These are phyloP conservation scores for Nicotiana attenuata DNA, from an alignment of 257 asterid genomes.

Conservation along the genomic window DNA sequence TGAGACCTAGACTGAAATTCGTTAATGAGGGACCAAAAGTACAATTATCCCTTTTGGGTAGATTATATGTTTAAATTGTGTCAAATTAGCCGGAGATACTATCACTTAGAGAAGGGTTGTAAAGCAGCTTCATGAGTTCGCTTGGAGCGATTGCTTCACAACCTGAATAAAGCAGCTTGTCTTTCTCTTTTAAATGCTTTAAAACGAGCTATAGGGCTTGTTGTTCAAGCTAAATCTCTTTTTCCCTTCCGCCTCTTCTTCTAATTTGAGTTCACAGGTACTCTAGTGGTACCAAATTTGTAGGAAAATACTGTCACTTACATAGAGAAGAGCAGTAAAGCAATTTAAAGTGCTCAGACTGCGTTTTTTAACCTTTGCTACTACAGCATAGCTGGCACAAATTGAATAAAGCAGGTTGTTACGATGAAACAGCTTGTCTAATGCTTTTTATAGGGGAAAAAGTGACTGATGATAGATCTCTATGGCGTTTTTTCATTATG, in stretches of 20 bases:
- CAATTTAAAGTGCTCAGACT: background rate
- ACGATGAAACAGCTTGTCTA: background rate
- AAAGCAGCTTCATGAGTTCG: background rate
- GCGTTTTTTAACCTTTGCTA: background rate
- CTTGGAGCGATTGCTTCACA: background rate
- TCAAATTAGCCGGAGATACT: background rate
- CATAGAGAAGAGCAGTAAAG: background rate
- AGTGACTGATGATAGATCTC: background rate
- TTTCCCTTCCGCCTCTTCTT: background rate
- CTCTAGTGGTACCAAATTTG: background rate
- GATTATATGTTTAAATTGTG: background rate
- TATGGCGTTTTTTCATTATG: background rate
- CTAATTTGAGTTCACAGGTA: background rate
- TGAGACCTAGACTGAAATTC: background rate
- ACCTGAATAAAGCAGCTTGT: background rate
- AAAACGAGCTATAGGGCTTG: background rate
- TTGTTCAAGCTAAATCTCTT: background rate
- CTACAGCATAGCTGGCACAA: background rate
- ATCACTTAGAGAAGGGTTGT: background rate
- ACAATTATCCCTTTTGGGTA: background rate
- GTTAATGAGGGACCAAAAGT: background rate
- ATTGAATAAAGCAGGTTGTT: background rate
- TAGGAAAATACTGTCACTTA: background rate
- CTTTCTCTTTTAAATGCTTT: background rate
- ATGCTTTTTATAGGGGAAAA: background rate